phyloP scores from a whole-genome alignment of 225 moss, liverwort and hornwort genomes.

The Pleurozium schreberi region DNA sequence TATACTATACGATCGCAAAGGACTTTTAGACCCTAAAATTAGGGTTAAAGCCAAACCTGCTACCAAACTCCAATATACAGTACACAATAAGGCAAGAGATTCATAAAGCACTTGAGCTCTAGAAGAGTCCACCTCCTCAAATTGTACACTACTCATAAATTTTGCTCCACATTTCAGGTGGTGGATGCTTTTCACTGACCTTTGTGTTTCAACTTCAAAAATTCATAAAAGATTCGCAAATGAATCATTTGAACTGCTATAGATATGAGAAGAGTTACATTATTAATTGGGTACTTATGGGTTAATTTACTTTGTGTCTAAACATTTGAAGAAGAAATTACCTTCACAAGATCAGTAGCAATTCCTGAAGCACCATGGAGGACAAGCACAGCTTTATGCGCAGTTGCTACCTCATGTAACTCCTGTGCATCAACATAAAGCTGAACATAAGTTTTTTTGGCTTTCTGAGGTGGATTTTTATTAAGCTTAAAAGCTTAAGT shows the following conservation, averaged over 20 bases:
- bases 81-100: too few species aligned
- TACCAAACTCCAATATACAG: too few species aligned
- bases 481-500: neutral
- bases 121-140: too few species aligned
- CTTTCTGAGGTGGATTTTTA: neutral
- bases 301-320: neutral
- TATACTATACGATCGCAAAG: too few species aligned
- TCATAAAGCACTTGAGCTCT: too few species aligned
- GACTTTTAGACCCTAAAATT: too few species aligned
- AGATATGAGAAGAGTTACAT: neutral
- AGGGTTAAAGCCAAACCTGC: too few species aligned
- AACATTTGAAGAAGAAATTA: neutral
- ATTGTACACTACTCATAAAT: too few species aligned
- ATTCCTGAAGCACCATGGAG: constrained; percentile 92
- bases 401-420: constrained; percentile 47
- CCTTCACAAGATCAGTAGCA: constrained; percentile 61
- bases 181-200: too few species aligned
- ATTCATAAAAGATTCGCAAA: neutral
- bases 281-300: neutral
- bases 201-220: too few species aligned
- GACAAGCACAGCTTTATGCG: constrained; percentile 64
- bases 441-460: neutral
- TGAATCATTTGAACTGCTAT: neutral
- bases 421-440: constrained; percentile 48
- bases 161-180: too few species aligned